Evolutionary conservation across 1,284 basidiomycete genomes (phyloP).

Genomic region (Heterobasidion parviporum): DNA sequence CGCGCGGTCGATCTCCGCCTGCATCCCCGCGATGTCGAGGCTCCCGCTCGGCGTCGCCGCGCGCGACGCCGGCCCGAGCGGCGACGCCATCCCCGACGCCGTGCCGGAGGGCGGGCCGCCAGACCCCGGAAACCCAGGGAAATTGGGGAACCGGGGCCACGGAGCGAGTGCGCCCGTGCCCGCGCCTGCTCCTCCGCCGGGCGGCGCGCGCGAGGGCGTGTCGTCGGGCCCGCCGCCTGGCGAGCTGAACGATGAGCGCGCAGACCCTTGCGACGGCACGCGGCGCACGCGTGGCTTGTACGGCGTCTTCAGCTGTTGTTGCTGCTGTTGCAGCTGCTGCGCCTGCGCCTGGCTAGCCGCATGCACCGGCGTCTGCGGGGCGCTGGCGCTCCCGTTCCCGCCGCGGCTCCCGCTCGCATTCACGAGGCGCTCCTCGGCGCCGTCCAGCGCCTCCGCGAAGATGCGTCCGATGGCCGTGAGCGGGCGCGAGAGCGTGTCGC

Average conservation of each 20-base stretch:
- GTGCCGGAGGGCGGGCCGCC: not conserved
- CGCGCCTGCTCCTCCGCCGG: constrained; percentile 24
- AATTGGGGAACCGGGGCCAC: not conserved
- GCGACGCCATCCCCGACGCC: constrained; percentile 1
- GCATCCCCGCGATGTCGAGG: constrained; percentile 55
- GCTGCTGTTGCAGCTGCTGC: constrained; percentile 21
- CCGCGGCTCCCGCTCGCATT: constrained; percentile 5
- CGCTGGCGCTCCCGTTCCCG: not conserved
- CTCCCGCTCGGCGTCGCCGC: constrained; percentile 57
- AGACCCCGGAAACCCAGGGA: too few species aligned
- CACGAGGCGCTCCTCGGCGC: constrained; percentile 25
- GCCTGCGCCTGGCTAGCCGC: constrained; percentile 12
- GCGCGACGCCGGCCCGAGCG: constrained; percentile 28
- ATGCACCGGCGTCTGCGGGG: not conserved
- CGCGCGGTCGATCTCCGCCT: constrained; percentile 73
- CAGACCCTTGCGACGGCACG: constrained; percentile 18
- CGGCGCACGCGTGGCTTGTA: constrained; percentile 66
- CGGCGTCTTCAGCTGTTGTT: constrained; percentile 47
- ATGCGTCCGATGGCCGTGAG: constrained; percentile 82
- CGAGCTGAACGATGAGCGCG: constrained; percentile 15
- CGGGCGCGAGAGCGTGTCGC: constrained; percentile 83
- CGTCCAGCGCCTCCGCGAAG: constrained; percentile 71
- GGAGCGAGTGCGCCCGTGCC: not conserved
- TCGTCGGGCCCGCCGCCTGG: constrained; percentile 1
- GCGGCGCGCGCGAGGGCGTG: constrained; percentile 21